Evolutionary conservation across 331 rosid genomes (phyloP).

Genomic region (Cydonia oblonga): DNA sequence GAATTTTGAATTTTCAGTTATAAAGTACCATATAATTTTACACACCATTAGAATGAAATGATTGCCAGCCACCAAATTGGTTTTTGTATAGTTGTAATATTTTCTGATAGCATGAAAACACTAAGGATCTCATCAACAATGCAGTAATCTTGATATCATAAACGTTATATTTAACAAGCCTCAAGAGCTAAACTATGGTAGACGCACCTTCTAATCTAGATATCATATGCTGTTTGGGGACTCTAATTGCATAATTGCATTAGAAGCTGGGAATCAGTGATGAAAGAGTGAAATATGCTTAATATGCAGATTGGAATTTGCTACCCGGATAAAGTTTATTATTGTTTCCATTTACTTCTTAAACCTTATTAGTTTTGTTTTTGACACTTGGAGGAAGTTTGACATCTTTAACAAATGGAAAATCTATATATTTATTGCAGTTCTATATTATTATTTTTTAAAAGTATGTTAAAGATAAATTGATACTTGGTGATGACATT

Average conservation of each 20-base stretch:
- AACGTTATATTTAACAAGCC: background rate
- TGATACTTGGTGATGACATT: background rate
- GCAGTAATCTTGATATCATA: background rate
- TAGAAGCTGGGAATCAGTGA: background rate
- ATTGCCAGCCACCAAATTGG: background rate
- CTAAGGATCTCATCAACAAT: background rate
- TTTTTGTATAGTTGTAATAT: background rate
- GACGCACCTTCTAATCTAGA: background rate
- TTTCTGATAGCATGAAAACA: background rate
- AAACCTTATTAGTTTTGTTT: background rate
- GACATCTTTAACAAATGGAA: background rate
- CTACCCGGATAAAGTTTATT: background rate
- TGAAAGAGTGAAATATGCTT: background rate
- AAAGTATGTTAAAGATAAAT: background rate
- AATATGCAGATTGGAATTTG: background rate
- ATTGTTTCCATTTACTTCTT: slow-evolving; percentile 4
- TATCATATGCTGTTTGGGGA: background rate
- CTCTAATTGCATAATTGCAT: background rate
- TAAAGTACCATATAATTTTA: background rate
- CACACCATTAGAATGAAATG: background rate
- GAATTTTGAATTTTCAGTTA: background rate
- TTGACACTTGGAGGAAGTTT: background rate
- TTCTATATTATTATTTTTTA: background rate
- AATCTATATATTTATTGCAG: background rate
- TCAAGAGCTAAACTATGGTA: background rate